phyloP scores from a whole-genome alignment of 805 yeast species.

The Blastobotrys americana region DNA sequence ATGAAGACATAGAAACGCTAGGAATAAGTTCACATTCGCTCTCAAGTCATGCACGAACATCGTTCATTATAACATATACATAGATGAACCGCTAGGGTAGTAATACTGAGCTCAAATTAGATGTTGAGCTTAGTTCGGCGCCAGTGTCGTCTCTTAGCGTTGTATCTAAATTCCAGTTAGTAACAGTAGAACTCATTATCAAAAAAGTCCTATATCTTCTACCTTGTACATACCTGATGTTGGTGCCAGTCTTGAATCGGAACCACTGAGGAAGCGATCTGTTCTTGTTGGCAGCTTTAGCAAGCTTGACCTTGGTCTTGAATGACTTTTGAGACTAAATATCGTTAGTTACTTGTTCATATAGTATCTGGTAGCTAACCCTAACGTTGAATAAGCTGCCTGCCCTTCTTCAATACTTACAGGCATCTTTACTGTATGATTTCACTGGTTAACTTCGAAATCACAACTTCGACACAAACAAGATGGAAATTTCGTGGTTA shows the following conservation, averaged over 20 bases:
- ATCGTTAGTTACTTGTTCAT: slow-evolving; percentile 2
- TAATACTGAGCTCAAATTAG: slow-evolving; percentile 41
- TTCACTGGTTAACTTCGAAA: neutral
- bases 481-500: neutral
- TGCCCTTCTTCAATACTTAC: slow-evolving; percentile 5
- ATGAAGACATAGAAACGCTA: no score
- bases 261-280: slow-evolving; percentile 99
- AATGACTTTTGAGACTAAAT: slow-evolving; percentile 70
- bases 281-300: slow-evolving; percentile 98
- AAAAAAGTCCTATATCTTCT: neutral
- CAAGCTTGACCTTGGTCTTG: slow-evolving; percentile 96
- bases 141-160: slow-evolving; percentile 99
- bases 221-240: slow-evolving; percentile 47
- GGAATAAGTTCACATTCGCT: no score
- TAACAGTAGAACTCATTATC: neutral
- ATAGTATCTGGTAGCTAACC: neutral
- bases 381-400: no score
- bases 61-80: slow-evolving; percentile 7
- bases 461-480: no score
- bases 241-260: slow-evolving; percentile 97
- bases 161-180: slow-evolving; percentile 50
- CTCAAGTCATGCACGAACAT: neutral
- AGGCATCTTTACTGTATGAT: slow-evolving; percentile 10
- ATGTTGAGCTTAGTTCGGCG: slow-evolving; percentile 98
- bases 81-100: neutral